A percentile compares a stretch with the other conserved stretches of the same genome.
phyloP scores from a whole-genome alignment of 140 eudicot genomes.

The Cichorium intybus region DNA sequence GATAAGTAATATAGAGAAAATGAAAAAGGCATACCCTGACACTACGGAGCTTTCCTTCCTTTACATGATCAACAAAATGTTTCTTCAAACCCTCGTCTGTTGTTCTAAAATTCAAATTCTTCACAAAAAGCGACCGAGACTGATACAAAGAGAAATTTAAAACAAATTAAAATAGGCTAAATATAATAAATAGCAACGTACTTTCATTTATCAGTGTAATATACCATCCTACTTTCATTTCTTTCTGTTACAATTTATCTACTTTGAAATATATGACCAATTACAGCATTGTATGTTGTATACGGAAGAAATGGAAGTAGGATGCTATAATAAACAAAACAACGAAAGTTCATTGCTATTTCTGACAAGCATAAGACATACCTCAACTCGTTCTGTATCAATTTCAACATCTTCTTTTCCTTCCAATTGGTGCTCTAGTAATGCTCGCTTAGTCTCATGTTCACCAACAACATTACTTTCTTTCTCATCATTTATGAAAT shows the following conservation, averaged over 20 bases:
- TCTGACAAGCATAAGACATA: neutral
- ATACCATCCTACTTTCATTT: neutral
- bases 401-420: slow-evolving; percentile 52
- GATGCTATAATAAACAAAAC: no score
- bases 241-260: no score
- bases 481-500: slow-evolving; percentile 23
- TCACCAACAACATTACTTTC: slow-evolving; percentile 40
- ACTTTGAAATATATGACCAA: no score
- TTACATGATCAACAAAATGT: slow-evolving; percentile 70
- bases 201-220: no score
- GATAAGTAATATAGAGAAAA: neutral
- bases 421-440: slow-evolving; percentile 55
- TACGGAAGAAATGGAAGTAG: no score
- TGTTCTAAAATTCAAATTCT: slow-evolving; percentile 88
- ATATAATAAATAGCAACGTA: neutral
- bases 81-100: slow-evolving; percentile 67
- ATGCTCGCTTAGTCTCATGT: slow-evolving; percentile 50
- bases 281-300: no score
- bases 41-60: slow-evolving; percentile 72
- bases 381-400: slow-evolving; percentile 89
- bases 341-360: neutral
- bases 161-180: neutral
- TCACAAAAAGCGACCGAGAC: slow-evolving; percentile 82
- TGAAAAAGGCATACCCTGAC: slow-evolving; percentile 53
- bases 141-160: slow-evolving; percentile 24